phyloP scores from a whole-genome alignment of 192 early-diverging fungal species.

The Mortierella antarctica region DNA sequence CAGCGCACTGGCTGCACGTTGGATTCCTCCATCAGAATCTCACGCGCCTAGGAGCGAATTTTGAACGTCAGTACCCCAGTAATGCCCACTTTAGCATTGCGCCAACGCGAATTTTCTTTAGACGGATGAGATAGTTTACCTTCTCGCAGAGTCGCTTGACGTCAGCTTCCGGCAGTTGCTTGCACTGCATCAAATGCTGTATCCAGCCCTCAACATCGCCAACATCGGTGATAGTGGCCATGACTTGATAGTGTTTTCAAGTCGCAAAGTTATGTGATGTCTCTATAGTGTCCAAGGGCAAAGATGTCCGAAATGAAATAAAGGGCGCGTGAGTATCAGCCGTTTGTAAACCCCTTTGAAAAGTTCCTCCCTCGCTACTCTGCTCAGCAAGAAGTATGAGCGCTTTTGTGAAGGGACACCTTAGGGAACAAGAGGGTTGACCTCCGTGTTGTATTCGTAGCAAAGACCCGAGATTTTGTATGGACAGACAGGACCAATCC shows the following conservation, averaged over 20 bases:
- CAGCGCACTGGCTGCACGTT: conserved; percentile 97
- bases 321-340: not conserved
- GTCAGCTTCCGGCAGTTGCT: conserved; percentile 93
- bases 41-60: conserved; percentile 87
- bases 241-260: not conserved
- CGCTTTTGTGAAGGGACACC: too few relatives aligned
- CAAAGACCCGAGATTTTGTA: too few relatives aligned
- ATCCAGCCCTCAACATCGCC: conserved; percentile 95
- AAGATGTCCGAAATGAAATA: not conserved
- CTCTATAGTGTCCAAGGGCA: not conserved
- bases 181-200: conserved; percentile 89
- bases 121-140: conserved; percentile 78
- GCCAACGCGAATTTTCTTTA: not conserved
- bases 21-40: conserved; percentile 94
- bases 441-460: too few relatives aligned
- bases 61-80: not conserved
- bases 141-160: conserved; percentile 98
- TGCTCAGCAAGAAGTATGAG: too few relatives aligned
- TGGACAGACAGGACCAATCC: too few relatives aligned
- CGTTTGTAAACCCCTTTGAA: too few relatives aligned
- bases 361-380: too few relatives aligned
- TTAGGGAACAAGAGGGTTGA: too few relatives aligned
- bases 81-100: too few relatives aligned
- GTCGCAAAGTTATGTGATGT: conserved; percentile 8
- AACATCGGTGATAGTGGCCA: conserved; percentile 70